Evolutionary conservation across 176 grass and related monocot species (phyloP), one percentile per base, ranked within the genome.

Genomic region (Leersia perrieri): DNA sequence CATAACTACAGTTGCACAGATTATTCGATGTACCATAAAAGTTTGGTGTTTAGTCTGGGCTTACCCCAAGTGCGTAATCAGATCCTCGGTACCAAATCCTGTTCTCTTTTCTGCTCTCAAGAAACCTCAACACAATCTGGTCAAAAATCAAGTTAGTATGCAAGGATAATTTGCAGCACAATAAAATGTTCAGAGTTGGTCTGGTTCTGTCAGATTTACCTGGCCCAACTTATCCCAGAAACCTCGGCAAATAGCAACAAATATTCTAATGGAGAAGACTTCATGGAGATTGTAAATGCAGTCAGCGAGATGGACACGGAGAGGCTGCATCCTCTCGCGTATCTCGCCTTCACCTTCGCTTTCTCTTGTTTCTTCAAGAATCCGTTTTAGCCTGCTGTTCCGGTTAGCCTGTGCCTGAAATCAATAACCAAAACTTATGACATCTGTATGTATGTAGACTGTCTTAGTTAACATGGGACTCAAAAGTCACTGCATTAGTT

Each of bases 21-120:
- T 53, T n/a, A 53, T 9, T 53, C 22, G 20, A 9, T 53, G 22
- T 5, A 22, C 0, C 6, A n/a, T 53, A n/a, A 9, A 53, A 6
- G 66, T 34, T 34, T 70, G 60, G 9, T 79, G 11, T 12, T 10
- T 35, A 76, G 38, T 49, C 27, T 63, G 29, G 18, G 22, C 85
- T 87, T 98, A 98, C 95, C 92, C 90, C 71, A 63, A 98, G 66
- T 71, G 95, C 88, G 14, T 94, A 92, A 74, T 85, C 83, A 7
- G 95, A 98, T 88, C 92, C 95, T 45, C 86, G 68, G 38, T 94
- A 98, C 83, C 90, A 98, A 82, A 94, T 91, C 31, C 88, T 90
- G 82, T 98, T 98, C 88, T 94, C 95, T 83, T 94, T 98, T 84
- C 84, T 90, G 84, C 95, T 94, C 84, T 98, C 95, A 7, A 98